These are phyloP conservation scores for Clohesyomyces aquaticus DNA, from an alignment of 495 filamentous ascomycete genomes.

Conservation along the genomic window DNA sequence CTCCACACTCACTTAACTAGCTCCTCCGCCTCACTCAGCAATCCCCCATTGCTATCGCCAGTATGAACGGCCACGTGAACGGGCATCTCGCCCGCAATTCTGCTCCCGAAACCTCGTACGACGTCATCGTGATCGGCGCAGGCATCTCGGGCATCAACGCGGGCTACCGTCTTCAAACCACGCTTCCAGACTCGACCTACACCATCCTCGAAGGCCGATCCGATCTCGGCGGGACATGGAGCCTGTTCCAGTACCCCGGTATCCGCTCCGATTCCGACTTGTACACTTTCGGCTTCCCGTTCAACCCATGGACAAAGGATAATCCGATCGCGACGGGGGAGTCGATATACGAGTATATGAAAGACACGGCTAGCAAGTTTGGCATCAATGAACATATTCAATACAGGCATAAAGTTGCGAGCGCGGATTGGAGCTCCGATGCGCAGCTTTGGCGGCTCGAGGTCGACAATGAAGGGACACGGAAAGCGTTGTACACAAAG, in stretches of 20 bases:
- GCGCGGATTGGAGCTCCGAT: slow-evolving; percentile 63
- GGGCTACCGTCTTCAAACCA: slow-evolving; percentile 67
- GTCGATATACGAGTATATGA: slow-evolving; percentile 65
- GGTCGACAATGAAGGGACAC: slow-evolving; percentile 55
- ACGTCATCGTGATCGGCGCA: slow-evolving; percentile 72
- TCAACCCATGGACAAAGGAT: slow-evolving; percentile 46
- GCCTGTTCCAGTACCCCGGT: slow-evolving; percentile 43
- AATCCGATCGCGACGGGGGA: slow-evolving; percentile 64
- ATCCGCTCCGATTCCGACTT: slow-evolving; percentile 42
- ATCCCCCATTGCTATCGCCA: no score
- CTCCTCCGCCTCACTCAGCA: no score
- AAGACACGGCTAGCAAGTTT: slow-evolving; percentile 59
- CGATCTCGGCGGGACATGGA: slow-evolving; percentile 40
- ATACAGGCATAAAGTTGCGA: slow-evolving; percentile 60
- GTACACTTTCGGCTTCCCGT: slow-evolving; percentile 42
- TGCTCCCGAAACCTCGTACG: no score
- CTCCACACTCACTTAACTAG: no score
- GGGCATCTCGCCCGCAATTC: slow-evolving; percentile 17
- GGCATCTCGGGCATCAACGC: slow-evolving; percentile 79
- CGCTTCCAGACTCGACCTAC: slow-evolving; percentile 57
- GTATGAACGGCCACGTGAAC: slow-evolving; percentile 24
- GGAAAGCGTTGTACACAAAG: slow-evolving; percentile 42
- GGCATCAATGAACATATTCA: slow-evolving; percentile 67
- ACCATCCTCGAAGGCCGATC: slow-evolving; percentile 42
- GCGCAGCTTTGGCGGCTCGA: slow-evolving; percentile 64